Evolutionary conservation across 495 filamentous ascomycete genomes (phyloP), one percentile per base, ranked within the genome.

Genomic region (Penicillium cosmopolitanum): DNA sequence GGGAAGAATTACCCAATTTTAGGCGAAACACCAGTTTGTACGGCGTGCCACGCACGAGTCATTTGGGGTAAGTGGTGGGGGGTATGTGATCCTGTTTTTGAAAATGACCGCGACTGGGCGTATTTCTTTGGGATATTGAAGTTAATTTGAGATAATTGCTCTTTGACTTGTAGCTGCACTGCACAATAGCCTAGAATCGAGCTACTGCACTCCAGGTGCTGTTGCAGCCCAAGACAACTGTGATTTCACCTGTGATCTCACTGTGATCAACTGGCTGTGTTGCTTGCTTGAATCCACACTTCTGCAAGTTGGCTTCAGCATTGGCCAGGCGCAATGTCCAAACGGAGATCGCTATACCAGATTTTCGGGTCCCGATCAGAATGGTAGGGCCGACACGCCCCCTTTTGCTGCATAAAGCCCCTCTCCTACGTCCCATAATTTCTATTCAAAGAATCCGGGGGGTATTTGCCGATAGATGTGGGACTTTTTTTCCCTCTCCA

Each of bases 371-470:
- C 11, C 1, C 23, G 7, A 23, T 23, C 46, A 44, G 42, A 44
- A 18, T 19, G 16, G 46, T 13, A 5, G 46, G 21, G 21, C 15
- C 46, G 23, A 25, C 21, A 48, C 46, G 46, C 46, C 19, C 46
- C 46, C 46, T 48, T 48, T 48, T 48, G 8, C 21, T 25, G 19
- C 46, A 48, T 28, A 23, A 11, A 48, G 19, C 23, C 19, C 19
- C 19, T 46, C 19, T 28, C 5, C 7, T 9, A 8, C 10, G 18
- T 25, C 15, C 46, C 46, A 48, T 12, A 23, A 31, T 48, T 28
- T 48, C 46, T 48, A 48, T 48, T 48, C 46, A 23, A 23, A n/a
- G 46, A 48, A 48, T 48, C 46, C 21, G 46, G 46, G 46, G 44
- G 46, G 42, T 48, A 19, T 25, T 48, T 48, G 42, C 21, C 46